Base-by-base conservation (phyloP, 2,329 filamentous ascomycete species). In the Diplodia mutila region DNA sequence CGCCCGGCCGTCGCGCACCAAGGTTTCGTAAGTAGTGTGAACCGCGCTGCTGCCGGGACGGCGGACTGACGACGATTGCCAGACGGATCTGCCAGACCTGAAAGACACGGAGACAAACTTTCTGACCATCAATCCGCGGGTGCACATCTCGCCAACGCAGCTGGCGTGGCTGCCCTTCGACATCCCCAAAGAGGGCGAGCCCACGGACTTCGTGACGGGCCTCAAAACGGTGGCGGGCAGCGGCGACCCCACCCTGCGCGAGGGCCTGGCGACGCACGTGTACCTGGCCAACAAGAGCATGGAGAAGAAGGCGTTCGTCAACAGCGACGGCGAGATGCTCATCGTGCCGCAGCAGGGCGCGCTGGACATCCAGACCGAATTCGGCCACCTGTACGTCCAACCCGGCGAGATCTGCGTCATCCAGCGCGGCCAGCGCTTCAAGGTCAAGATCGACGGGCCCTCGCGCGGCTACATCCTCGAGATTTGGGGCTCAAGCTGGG, bases 331-430 rank as follows among this genome's bases (percentile, higher is more conserved):
- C 14, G 91, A 94, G 76, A 86, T 92, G 72, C 79, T 94, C 67
- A 89, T 94, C 69, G 90, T 94, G 16, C 85, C 90, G 1, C 91
- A 94, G 75, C 86, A 91, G 70, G 91, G 91, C 2, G 84, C 85
- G 16, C 80, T 94, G 48, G 90, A 94, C 73, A 90, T 94, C 69
- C 87, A 89, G 73, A 94, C 91, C 1, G 91, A 94, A 78, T 83
- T 94, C 57, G 92, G 91, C 54, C 86, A 85, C 74, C 81, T 94
- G 6, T 85, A 92, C 52, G 88, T 94, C n/a, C 85, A 91, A 65
- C 91, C 91, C 1, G 90, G 90, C 77, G 91, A 94, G 78, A 92
- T 94, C 54, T 79, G 77, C 61, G 78, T 80, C 8, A 76, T 80
- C n/a, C 78, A 79, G 59, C 74, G 78, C 65, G 78, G 78, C n/a